Conservation (phyloP, 768 basidiomycete genomes). For the Agrocybe chaxingu region DNA sequence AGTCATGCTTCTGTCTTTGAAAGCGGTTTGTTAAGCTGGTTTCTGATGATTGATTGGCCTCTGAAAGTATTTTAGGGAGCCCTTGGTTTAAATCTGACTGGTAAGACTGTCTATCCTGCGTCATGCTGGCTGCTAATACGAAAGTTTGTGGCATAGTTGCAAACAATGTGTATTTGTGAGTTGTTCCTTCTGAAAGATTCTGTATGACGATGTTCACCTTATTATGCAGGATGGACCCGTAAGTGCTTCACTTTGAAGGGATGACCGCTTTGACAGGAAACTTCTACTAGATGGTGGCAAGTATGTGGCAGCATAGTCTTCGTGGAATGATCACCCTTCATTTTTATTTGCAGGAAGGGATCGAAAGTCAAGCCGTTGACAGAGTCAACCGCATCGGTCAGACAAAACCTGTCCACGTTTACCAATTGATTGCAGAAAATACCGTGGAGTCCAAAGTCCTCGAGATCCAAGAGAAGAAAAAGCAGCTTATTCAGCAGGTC, state of each 20-base stretch:
- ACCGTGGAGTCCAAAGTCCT: constrained; percentile 87
- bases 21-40: constrained; percentile 42
- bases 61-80: constrained; percentile 49
- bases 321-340: background rate
- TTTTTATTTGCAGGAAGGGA: constrained; percentile 56
- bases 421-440: constrained; percentile 86
- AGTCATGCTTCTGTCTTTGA: constrained; percentile 86
- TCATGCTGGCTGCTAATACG: background rate
- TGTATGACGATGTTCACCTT: constrained; percentile 6
- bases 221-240: constrained; percentile 74
- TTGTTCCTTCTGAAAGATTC: constrained; percentile 5
- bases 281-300: constrained; percentile 71
- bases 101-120: constrained; percentile 17
- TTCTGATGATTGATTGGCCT: background rate
- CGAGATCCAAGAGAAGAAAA: constrained; percentile 86
- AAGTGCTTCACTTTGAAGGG: constrained; percentile 25
- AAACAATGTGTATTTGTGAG: constrained; percentile 81
- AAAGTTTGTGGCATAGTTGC: constrained; percentile 42
- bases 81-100: constrained; percentile 80
- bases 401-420: constrained; percentile 78
- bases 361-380: constrained; percentile 83
- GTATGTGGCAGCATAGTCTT: constrained; percentile 20
- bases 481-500: constrained; percentile 73
- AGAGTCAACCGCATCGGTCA: constrained; percentile 85
- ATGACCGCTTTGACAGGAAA: background rate